A percentile compares a stretch with the other conserved stretches of the same genome.
These are phyloP conservation scores for Trichoderma brevicompactum DNA, from an alignment of 2,329 filamentous ascomycete genomes.

Conservation along the genomic window DNA sequence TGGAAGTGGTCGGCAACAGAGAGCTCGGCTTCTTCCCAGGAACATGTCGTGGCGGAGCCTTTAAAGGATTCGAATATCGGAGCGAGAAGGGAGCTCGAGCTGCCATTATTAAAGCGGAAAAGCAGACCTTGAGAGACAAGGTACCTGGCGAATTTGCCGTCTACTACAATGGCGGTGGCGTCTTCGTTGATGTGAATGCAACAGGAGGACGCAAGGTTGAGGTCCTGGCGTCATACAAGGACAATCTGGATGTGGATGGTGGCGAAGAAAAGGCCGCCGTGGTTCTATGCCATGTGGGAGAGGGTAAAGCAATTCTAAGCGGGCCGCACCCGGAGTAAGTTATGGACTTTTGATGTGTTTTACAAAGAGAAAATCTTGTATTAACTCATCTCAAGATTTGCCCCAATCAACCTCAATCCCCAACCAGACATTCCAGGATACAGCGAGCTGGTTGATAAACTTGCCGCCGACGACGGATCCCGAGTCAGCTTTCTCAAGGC, in stretches of 20 bases:
- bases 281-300: conserved; percentile 80
- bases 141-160: conserved; percentile 68
- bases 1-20: conserved; percentile 84
- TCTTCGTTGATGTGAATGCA: conserved; percentile 80
- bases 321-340: conserved; percentile 88
- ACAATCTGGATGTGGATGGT: conserved; percentile 74
- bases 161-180: conserved; percentile 94
- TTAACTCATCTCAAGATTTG: conserved; percentile 66
- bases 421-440: conserved; percentile 72
- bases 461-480: conserved; percentile 70
- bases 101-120: conserved; percentile 67
- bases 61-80: conserved; percentile 86
- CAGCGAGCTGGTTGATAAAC: conserved; percentile 66
- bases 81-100: conserved; percentile 84
- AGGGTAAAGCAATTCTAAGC: conserved; percentile 78
- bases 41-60: conserved; percentile 82
- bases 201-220: conserved; percentile 69
- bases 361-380: background rate
- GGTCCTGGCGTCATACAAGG: conserved; percentile 78
- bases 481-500: conserved; percentile 78
- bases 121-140: conserved; percentile 59
- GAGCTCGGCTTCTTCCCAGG: conserved; percentile 91
- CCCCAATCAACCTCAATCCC: conserved; percentile 73
- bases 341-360: background rate
- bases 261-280: conserved; percentile 76